phyloP scores from a whole-genome alignment of 2,329 filamentous ascomycete species.

The Aureobasidium zeae region DNA sequence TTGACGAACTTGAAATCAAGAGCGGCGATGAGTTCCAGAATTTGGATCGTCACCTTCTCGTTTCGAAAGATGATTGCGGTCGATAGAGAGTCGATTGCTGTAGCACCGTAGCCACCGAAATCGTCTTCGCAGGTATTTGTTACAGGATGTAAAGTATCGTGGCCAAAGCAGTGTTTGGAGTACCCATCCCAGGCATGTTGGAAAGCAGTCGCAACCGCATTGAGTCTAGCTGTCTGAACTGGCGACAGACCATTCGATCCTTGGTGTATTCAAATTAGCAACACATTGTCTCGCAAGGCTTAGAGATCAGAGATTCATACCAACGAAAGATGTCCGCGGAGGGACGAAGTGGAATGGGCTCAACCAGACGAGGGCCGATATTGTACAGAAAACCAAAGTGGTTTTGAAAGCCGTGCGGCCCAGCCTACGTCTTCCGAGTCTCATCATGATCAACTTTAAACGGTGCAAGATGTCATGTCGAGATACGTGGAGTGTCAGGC shows the following conservation, averaged over 20 bases:
- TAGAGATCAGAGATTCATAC: neutral
- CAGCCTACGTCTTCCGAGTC: neutral
- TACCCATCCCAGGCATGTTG: constrained; percentile 30
- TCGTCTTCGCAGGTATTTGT: constrained; percentile 23
- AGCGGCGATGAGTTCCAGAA: constrained; percentile 20
- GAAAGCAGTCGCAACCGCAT: constrained; percentile 19
- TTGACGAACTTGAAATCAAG: constrained; percentile 19
- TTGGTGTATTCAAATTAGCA: neutral
- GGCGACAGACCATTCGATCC: neutral
- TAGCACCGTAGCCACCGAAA: constrained; percentile 23
- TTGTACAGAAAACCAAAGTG: neutral
- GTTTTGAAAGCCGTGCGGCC: neutral
- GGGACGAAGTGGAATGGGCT: neutral
- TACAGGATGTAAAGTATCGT: constrained; percentile 26
- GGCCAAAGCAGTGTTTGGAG: constrained; percentile 26
- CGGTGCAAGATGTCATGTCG: too few relatives aligned
- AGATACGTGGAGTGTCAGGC: neutral
- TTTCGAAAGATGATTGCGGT: constrained; percentile 23
- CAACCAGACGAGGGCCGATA: neutral
- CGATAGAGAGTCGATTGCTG: constrained; percentile 21
- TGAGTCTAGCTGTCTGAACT: neutral
- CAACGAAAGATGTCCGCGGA: neutral
- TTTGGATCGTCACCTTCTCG: constrained; percentile 18
- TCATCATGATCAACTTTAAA: neutral
- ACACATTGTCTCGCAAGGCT: neutral